These are phyloP conservation scores for Pleurostoma richardsiae DNA, from an alignment of 2,329 filamentous ascomycete species.

Conservation along the genomic window DNA sequence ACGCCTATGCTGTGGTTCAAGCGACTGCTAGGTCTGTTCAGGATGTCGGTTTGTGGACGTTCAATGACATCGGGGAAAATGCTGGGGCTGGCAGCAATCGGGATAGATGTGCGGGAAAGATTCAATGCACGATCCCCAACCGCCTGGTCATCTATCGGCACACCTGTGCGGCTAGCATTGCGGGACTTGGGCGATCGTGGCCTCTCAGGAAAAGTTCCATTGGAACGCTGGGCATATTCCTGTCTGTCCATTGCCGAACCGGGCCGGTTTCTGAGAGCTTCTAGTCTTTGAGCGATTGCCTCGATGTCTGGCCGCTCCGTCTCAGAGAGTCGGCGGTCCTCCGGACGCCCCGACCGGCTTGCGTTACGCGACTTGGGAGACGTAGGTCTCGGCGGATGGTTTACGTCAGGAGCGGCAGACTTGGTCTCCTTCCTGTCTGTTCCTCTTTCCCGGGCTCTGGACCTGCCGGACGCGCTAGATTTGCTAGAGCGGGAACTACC, in stretches of 20 bases:
- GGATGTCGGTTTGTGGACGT: not conserved
- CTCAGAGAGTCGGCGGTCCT: not conserved
- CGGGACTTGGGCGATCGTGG: conserved; percentile 28
- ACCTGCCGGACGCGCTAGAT: too few species aligned
- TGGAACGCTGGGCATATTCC: too few species aligned
- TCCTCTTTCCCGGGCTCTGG: too few species aligned
- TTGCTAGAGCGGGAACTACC: too few species aligned
- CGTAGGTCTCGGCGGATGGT: conserved; percentile 2
- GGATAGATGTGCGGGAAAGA: conserved; percentile 11
- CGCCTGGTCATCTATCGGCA: not conserved
- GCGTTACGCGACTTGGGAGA: conserved; percentile 6
- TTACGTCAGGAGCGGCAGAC: too few species aligned
- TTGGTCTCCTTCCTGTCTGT: too few species aligned
- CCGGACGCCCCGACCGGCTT: conserved; percentile 1
- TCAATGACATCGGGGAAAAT: conserved; percentile 7
- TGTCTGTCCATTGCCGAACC: conserved; percentile 1
- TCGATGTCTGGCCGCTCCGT: not conserved
- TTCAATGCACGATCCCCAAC: conserved; percentile 7
- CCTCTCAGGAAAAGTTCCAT: too few species aligned
- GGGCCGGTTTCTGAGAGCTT: not conserved
- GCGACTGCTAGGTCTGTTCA: too few species aligned
- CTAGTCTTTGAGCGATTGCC: not conserved
- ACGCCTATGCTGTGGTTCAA: too few species aligned
- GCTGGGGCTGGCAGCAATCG: conserved; percentile 20
- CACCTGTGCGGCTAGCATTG: conserved; percentile 21